phyloP scores from a whole-genome alignment of 257 asterid genomes.

The Solanum habrochaites region DNA sequence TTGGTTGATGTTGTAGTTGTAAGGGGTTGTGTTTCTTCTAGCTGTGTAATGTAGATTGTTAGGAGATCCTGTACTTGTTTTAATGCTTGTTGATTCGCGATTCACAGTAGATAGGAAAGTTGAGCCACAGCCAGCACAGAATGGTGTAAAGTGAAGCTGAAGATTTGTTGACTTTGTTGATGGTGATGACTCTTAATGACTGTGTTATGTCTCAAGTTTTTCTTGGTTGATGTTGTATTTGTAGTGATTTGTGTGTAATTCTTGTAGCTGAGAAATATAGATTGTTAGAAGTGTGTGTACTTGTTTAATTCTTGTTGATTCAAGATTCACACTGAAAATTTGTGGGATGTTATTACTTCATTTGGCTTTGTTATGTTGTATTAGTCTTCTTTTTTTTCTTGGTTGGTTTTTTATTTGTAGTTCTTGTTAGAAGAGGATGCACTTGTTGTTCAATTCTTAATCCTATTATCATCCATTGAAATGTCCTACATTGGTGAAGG shows the following conservation, averaged over 20 bases:
- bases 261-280: neutral
- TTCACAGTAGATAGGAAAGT: conserved; percentile 27
- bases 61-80: neutral
- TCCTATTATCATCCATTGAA: neutral
- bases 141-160: conserved; percentile 14
- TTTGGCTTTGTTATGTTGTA: neutral
- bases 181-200: neutral
- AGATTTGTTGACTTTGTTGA: neutral
- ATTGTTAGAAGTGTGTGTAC: neutral
- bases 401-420: neutral
- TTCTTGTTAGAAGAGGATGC: neutral
- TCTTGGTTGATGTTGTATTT: neutral
- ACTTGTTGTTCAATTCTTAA: neutral
- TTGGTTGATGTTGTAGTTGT: neutral
- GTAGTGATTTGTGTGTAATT: neutral
- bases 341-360: neutral
- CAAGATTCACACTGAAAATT: neutral
- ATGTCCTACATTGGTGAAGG: neutral
- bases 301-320: neutral
- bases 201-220: neutral
- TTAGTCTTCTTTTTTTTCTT: neutral
- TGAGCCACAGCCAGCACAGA: conserved; percentile 37
- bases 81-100: neutral
- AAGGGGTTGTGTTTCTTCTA: neutral
- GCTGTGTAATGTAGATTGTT: neutral